A percentile compares a stretch with the other conserved stretches of the same genome.
These are phyloP conservation scores for Podospora pseudoanserina DNA, from an alignment of 495 filamentous ascomycete genomes.

Conservation along the genomic window DNA sequence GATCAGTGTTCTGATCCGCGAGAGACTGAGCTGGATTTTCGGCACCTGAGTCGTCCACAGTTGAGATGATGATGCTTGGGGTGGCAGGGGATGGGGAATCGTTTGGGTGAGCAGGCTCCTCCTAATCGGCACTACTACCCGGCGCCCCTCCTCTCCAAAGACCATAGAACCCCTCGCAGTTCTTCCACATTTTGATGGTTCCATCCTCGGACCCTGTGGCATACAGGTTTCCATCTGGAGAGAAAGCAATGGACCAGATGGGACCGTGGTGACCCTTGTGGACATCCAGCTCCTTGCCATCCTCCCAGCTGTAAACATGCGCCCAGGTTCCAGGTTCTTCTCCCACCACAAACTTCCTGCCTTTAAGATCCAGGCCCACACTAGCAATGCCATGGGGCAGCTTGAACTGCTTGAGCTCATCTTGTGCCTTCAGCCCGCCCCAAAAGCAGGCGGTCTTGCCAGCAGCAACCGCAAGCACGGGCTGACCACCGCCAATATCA, in stretches of 20 bases:
- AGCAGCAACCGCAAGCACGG: constrained; percentile 63
- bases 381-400: constrained; percentile 81
- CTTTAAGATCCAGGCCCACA: constrained; percentile 78
- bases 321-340: constrained; percentile 91
- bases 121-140: constrained; percentile 33
- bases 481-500: constrained; percentile 52
- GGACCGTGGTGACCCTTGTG: constrained; percentile 98
- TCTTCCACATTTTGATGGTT: constrained; percentile 86
- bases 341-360: constrained; percentile 80
- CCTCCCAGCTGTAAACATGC: constrained; percentile 81
- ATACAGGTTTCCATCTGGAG: constrained; percentile 91
- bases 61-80: constrained; percentile 12
- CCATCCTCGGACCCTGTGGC: constrained; percentile 96
- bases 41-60: constrained; percentile 5
- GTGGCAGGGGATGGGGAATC: constrained; percentile 13
- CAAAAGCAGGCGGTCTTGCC: constrained; percentile 93
- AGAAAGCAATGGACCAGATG: constrained; percentile 92
- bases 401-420: constrained; percentile 70
- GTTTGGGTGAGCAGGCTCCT: constrained; percentile 18
- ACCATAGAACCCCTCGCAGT: constrained; percentile 54
- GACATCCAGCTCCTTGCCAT: constrained; percentile 75
- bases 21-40: constrained; percentile 12
- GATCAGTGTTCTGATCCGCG: constrained; percentile 11
- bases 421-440: constrained; percentile 65
- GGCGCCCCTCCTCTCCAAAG: constrained; percentile 46